A percentile compares a stretch with the other conserved stretches of the same genome.
Conservation (phyloP, 2,329 filamentous ascomycete species). For the Thyridium curvatum region DNA sequence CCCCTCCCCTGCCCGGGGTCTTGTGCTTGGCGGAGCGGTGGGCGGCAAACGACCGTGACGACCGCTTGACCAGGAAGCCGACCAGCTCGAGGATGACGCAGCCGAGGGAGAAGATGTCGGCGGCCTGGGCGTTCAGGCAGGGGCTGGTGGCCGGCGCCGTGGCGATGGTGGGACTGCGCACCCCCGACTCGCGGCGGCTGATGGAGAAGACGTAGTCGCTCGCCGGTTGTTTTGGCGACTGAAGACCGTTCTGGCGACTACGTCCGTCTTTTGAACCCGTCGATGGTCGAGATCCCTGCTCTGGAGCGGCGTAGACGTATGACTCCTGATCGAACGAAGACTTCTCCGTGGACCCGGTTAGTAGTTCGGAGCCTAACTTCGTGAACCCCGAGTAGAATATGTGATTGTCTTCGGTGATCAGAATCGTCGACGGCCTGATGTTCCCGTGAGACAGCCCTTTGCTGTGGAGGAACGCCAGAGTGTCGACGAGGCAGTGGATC, state of each 20-base stretch:
- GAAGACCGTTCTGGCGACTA: too few relatives aligned
- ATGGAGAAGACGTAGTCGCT: constrained; percentile 24
- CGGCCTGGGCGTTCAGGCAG: constrained; percentile 46
- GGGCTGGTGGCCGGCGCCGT: constrained; percentile 22
- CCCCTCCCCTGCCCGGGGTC: constrained; percentile 48
- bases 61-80: constrained; percentile 62
- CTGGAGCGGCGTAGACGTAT: constrained; percentile 69
- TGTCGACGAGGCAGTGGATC: constrained; percentile 68
- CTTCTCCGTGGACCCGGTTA: constrained; percentile 32
- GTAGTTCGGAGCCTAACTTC: constrained; percentile 35
- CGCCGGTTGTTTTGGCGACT: constrained; percentile 18
- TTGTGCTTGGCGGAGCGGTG: constrained; percentile 63
- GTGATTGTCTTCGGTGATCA: constrained; percentile 58
- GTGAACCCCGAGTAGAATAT: constrained; percentile 63
- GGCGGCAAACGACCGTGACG: constrained; percentile 56
- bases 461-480: constrained; percentile 60
- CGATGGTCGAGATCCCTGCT: constrained; percentile 46
- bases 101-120: constrained; percentile 68
- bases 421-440: constrained; percentile 65
- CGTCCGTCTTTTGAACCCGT: constrained; percentile 6
- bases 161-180: not conserved
- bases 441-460: constrained; percentile 58
- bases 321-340: constrained; percentile 57
- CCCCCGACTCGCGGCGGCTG: constrained; percentile 15
- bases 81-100: constrained; percentile 69